Base-by-base conservation (phyloP, 345 rosid genomes). In the Combretum micranthum region DNA sequence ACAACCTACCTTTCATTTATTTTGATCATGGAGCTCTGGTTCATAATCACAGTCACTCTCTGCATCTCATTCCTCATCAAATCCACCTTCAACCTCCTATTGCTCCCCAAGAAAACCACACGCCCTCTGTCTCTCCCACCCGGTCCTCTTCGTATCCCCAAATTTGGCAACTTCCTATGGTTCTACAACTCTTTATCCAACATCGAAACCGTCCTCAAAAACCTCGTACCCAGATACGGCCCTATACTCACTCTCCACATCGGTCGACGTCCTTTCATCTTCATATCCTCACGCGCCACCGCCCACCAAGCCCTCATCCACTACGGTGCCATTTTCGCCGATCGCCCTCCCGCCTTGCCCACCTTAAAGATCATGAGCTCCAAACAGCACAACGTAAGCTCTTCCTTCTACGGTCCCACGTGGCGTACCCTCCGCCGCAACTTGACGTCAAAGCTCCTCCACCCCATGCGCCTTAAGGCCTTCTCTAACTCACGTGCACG, bases 231-330 rank as follows among this genome's bases (percentile, higher is more conserved):
- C 57, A 25, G 45, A 15, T 42, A 23, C 10, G 64, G 64, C 51
- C 42, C 50, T 12, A 21, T 61, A 22, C 56, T 61, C 15, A 42
- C 64, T 49, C 43, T 61, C 50, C 64, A 43, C 56, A 1, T 61
- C 0, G 64, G 64, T 0, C 13, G 44, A 47, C 64, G 11, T 17
- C 50, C 57, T 5, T 9, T 21, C 17, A 39, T 51, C 64, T 60
- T 51, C 22, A 21, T 60, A 37, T 51, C 64, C 23, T 19, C 49
- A 16, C 17, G 42, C 17, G 15, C 64, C 39, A 37, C 50, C 9
- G 56, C 64, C 48, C 64, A 60, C 42, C 17, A 42, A 39, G 64
- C 64, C 49, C 64, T 61, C 23, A 17, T 61, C 64, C 64, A 61
- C n/a, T 17, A 4, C 4, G 44, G 64, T 14, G 51, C 64, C 2